These are phyloP conservation scores for Orbilia oligospora DNA, from an alignment of 2,329 filamentous ascomycete species.

Conservation along the genomic window DNA sequence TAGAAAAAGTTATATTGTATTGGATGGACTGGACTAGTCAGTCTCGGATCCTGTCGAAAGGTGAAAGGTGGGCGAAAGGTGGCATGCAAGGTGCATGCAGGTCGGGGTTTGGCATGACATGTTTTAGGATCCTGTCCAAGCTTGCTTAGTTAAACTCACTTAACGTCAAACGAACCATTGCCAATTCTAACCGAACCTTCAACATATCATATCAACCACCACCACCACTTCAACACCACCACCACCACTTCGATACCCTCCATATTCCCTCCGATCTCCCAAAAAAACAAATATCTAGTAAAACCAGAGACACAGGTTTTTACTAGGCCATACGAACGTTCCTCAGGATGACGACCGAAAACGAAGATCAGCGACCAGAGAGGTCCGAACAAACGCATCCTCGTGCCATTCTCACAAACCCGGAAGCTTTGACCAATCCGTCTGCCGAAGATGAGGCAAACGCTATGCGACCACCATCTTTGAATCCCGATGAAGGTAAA, in stretches of 20 bases:
- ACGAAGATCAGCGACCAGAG: constrained; percentile 30
- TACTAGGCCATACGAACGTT: not conserved
- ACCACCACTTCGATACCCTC: not conserved
- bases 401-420: constrained; percentile 52
- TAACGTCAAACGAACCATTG: not conserved
- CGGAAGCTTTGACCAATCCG: constrained; percentile 57
- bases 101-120: not conserved
- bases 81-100: not conserved
- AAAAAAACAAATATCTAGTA: not conserved
- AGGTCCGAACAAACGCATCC: constrained; percentile 32
- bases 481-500: constrained; percentile 51
- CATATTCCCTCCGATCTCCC: not conserved
- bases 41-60: too few relatives aligned
- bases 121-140: constrained; percentile 23
- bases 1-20: too few relatives aligned
- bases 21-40: too few relatives aligned
- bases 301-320: not conserved
- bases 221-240: too few relatives aligned
- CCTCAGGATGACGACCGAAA: constrained; percentile 51
- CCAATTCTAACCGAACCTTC: constrained; percentile 24
- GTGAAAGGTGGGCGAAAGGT: too few relatives aligned
- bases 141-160: not conserved
- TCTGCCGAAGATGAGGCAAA: constrained; percentile 55
- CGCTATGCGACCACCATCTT: constrained; percentile 39
- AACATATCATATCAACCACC: too few relatives aligned